phyloP scores from a whole-genome alignment of 164 flowering plant genomes.

The Santalum album region DNA sequence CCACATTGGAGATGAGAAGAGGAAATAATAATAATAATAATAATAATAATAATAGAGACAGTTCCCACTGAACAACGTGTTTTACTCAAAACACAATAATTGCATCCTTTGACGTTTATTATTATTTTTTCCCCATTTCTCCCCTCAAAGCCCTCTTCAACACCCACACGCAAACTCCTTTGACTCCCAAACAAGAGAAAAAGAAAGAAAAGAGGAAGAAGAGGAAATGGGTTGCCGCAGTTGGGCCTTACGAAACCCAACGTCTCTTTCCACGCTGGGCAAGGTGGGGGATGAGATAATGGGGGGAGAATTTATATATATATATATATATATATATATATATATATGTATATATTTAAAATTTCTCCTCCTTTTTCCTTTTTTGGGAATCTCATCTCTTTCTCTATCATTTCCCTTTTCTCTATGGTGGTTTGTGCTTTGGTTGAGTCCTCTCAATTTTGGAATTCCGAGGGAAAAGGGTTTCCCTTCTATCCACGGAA shows the following conservation, averaged over 20 bases:
- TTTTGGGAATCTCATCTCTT: too few species aligned
- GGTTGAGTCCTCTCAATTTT: neutral
- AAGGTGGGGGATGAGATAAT: conserved; percentile 21
- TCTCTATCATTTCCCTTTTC: neutral
- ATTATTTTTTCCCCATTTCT: conserved; percentile 18
- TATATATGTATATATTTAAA: conserved; percentile 21
- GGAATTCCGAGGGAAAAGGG: conserved; percentile 3
- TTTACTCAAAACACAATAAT: conserved; percentile 42
- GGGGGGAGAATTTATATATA: conserved; percentile 11
- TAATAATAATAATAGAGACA: conserved; percentile 6
- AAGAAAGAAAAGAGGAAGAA: neutral
- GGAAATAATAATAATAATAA: too few species aligned
- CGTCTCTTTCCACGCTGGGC: conserved; percentile 12
- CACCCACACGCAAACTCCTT: conserved; percentile 68
- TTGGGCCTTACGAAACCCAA: conserved; percentile 24
- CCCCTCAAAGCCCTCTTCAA: conserved; percentile 31
- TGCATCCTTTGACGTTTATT: conserved; percentile 63
- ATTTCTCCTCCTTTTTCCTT: neutral
- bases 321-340: too few species aligned
- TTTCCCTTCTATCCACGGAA: conserved; percentile 41
- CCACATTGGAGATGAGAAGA: neutral
- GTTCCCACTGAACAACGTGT: conserved; percentile 22
- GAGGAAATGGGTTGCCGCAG: conserved; percentile 26
- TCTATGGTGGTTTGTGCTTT: neutral
- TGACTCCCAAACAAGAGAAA: conserved; percentile 26